Percentiles rank a stretch among this genome's conserved stretches.
Conservation (phyloP, 73 alveolate genomes). For the Tetrahymena thermophila region DNA sequence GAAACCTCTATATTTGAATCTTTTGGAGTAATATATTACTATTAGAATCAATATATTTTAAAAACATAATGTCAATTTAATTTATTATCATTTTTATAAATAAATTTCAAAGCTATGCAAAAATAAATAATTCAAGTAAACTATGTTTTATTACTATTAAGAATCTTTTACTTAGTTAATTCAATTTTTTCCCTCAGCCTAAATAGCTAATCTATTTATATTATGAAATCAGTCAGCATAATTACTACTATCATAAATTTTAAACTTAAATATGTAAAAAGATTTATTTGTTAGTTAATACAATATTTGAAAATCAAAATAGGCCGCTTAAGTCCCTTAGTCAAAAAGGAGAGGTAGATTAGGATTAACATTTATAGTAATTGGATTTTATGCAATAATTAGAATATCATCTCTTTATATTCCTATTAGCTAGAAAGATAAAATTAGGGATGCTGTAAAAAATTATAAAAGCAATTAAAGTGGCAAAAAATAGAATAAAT, state of each 20-base stretch:
- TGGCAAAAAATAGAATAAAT: neutral
- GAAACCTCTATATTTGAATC: neutral
- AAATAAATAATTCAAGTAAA: too few relatives aligned
- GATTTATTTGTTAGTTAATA: neutral
- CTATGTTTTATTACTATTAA: too few relatives aligned
- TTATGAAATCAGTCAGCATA: too few relatives aligned
- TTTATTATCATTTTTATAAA: too few relatives aligned
- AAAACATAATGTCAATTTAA: too few relatives aligned
- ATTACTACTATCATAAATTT: too few relatives aligned
- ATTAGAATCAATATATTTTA: too few relatives aligned
- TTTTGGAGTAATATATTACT: constrained; percentile 16
- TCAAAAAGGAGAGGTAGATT: constrained; percentile 62
- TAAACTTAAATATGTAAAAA: constrained; percentile 36
- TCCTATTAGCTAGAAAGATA: constrained; percentile 36
- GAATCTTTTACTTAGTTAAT: too few relatives aligned
- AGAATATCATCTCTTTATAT: constrained; percentile 65
- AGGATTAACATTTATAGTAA: constrained; percentile 57
- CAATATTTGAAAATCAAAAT: constrained; percentile 14
- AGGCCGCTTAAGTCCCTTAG: constrained; percentile 48
- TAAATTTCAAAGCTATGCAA: too few relatives aligned
- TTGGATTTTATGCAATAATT: constrained; percentile 62
- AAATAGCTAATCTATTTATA: too few relatives aligned
- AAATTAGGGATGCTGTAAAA: constrained; percentile 8
- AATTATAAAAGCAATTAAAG: neutral
- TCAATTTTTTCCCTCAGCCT: too few relatives aligned